Evolutionary conservation across 2,329 filamentous ascomycete species (phyloP).

Genomic region (Thelonectria discophora): DNA sequence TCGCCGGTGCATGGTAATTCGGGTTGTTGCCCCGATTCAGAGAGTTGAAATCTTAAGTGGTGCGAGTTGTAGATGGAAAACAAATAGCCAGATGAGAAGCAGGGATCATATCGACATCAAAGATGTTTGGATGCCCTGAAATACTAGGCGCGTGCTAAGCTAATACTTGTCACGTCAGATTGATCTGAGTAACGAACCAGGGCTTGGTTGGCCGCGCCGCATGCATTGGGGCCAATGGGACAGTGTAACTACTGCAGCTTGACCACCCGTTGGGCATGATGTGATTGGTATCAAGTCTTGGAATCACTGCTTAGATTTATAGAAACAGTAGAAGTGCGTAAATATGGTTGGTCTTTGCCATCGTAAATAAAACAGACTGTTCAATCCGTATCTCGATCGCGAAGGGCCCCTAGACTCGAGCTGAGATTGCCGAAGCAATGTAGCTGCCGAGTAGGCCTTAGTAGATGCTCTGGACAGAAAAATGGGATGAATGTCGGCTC

Average conservation of each 20-base stretch:
- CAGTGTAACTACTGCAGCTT: neutral
- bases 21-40: no score
- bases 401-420: no score
- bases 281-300: neutral
- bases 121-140: neutral
- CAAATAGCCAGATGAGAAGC: neutral
- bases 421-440: no score
- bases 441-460: no score
- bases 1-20: no score
- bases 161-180: no score
- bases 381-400: neutral
- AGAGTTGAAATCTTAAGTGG: neutral
- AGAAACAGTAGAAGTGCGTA: neutral
- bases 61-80: neutral
- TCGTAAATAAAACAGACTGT: neutral
- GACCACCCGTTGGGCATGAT: neutral
- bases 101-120: neutral
- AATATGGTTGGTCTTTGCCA: neutral
- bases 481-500: no score
- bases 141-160: neutral
- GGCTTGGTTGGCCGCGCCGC: neutral
- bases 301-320: neutral
- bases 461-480: neutral
- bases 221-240: neutral
- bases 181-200: neutral